These are phyloP conservation scores for Talaromyces atroroseus DNA, from an alignment of 2,329 filamentous ascomycete species.

Conservation along the genomic window DNA sequence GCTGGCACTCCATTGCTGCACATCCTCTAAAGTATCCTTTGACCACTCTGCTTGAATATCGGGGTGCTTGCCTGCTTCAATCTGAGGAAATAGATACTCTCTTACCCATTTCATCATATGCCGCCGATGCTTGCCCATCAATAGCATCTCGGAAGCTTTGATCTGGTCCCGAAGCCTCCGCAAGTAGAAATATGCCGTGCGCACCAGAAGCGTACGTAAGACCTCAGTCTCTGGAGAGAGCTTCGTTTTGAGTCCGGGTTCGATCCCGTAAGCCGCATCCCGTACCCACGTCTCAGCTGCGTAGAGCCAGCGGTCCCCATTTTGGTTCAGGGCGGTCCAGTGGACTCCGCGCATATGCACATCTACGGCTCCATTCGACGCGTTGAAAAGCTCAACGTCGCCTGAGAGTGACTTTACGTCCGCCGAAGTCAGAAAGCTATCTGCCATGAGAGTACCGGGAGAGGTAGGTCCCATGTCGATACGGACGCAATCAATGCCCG, in stretches of 20 bases:
- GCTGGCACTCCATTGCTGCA: too few species aligned
- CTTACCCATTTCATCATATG: background rate
- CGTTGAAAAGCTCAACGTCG: too few species aligned
- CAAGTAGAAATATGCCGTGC: conserved; percentile 14
- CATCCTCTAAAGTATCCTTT: conserved; percentile 11
- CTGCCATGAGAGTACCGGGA: background rate
- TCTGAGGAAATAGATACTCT: background rate
- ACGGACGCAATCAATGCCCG: conserved; percentile 18
- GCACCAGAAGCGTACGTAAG: background rate
- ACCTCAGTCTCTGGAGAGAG: background rate
- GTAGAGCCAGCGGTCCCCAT: too few species aligned
- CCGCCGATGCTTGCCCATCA: background rate
- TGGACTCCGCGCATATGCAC: too few species aligned
- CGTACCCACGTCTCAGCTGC: background rate
- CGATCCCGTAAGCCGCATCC: background rate
- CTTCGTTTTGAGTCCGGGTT: too few species aligned
- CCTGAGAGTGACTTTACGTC: too few species aligned
- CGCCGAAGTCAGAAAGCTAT: background rate
- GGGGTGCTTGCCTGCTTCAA: conserved; percentile 10
- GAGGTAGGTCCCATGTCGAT: conserved; percentile 14
- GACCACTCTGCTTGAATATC: conserved; percentile 12
- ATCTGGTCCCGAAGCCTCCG: conserved; percentile 9
- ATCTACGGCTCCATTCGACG: too few species aligned
- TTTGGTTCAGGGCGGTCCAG: too few species aligned
- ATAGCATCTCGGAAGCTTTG: background rate